A percentile compares a stretch with the other conserved stretches of the same genome.
Evolutionary conservation across 495 filamentous ascomycete species (phyloP).

Genomic region (Lasiosphaeris hirsuta): DNA sequence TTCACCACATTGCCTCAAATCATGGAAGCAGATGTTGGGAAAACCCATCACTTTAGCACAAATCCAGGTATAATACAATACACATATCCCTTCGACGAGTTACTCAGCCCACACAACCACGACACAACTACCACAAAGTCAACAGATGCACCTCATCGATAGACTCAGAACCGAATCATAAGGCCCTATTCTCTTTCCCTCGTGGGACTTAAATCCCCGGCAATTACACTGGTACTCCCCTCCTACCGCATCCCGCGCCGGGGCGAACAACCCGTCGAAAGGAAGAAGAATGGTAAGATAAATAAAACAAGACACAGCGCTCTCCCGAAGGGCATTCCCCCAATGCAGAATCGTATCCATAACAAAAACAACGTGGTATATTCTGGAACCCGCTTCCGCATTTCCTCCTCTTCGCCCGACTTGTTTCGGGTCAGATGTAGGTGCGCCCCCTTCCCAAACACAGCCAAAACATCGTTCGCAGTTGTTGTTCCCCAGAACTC

Average conservation of each 20-base stretch:
- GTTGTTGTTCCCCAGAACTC: background rate
- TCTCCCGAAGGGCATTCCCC: background rate
- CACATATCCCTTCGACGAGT: background rate
- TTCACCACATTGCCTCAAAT: no score
- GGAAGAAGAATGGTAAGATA: background rate
- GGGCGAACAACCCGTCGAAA: no score
- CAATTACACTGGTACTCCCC: no score
- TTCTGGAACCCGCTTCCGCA: background rate
- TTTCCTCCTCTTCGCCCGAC: background rate
- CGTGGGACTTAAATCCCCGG: no score
- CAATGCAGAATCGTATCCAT: conserved; percentile 6
- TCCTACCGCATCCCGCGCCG: no score
- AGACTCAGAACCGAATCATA: no score
- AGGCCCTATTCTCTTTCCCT: no score
- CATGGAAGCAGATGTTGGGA: background rate
- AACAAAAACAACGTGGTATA: conserved; percentile 3
- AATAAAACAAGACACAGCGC: background rate
- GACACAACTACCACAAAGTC: no score
- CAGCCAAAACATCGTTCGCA: background rate
- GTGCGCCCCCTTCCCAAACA: background rate
- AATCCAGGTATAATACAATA: conserved; percentile 10
- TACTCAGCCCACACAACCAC: no score
- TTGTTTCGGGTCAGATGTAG: background rate
- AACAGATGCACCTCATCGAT: no score
- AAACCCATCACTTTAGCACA: background rate